Percentiles rank a stretch among this genome's conserved stretches.
Conservation (phyloP, 2,329 filamentous ascomycete genomes). For the Fusarium dlaminii region DNA sequence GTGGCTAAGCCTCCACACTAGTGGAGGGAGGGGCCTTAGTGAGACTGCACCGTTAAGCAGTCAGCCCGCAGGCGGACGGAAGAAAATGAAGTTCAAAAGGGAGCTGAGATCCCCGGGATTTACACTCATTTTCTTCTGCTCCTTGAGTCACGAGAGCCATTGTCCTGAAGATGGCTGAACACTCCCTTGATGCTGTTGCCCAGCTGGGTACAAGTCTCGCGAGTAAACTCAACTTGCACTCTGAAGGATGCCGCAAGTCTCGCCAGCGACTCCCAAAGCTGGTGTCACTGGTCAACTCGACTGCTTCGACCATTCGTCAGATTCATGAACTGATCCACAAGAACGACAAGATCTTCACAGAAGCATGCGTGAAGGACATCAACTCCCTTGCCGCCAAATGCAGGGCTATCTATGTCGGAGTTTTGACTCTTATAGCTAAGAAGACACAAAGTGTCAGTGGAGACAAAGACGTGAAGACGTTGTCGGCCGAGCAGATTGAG, state of each 20-base stretch:
- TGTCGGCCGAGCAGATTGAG: neutral
- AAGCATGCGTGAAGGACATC: neutral
- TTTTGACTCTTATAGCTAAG: neutral
- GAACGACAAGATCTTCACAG: neutral
- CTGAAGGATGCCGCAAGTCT: neutral
- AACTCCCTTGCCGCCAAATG: neutral
- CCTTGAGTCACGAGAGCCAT: fast-evolving
- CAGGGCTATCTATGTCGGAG: neutral
- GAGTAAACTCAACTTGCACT: neutral
- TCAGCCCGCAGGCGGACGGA: neutral
- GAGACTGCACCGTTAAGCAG: neutral
- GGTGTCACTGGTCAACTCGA: neutral
- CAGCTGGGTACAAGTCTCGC: neutral
- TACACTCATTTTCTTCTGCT: fast-evolving
- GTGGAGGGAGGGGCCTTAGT: neutral
- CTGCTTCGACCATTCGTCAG: neutral
- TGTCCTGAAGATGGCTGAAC: neutral
- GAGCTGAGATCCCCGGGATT: fast-evolving
- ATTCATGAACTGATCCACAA: neutral
- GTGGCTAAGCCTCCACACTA: neutral
- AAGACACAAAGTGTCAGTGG: neutral
- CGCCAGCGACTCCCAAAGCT: neutral
- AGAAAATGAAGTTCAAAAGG: neutral
- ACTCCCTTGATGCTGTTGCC: neutral
- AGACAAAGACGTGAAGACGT: fast-evolving